Percentiles rank a stretch among this genome's conserved stretches.
Evolutionary conservation across 169 alveolate genomes (phyloP).

Genomic region (Babesia ovis): DNA sequence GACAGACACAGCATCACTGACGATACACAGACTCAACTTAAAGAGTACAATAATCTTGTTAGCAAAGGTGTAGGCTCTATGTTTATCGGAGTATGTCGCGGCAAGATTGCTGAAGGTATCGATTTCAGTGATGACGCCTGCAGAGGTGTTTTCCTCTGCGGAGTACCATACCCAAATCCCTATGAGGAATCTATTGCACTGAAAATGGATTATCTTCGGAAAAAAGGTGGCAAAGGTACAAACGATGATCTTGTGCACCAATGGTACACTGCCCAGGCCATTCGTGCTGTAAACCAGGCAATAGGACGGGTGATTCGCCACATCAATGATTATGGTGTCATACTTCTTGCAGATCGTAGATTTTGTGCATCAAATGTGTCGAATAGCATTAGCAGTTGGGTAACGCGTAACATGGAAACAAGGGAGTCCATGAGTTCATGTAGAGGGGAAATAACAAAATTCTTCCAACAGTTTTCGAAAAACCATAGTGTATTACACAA

Average conservation of each 20-base stretch:
- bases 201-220: constrained; percentile 84
- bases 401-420: constrained; percentile 39
- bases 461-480: constrained; percentile 26
- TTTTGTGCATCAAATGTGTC: constrained; percentile 74
- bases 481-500: too few relatives aligned
- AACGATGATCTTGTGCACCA: constrained; percentile 42
- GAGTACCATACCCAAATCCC: constrained; percentile 90
- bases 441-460: constrained; percentile 7
- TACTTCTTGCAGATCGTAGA: constrained; percentile 87
- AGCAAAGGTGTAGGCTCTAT: constrained; percentile 82
- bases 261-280: constrained; percentile 92
- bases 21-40: constrained; percentile 70
- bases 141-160: constrained; percentile 89
- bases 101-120: constrained; percentile 94
- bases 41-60: constrained; percentile 73
- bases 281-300: constrained; percentile 94
- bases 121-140: constrained; percentile 90
- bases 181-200: constrained; percentile 86
- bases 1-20: constrained; percentile 44
- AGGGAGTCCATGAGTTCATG: constrained; percentile 27
- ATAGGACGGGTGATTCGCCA: constrained; percentile 96
- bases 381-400: constrained; percentile 87
- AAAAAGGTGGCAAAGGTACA: constrained; percentile 28
- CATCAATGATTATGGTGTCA: constrained; percentile 90
- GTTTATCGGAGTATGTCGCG: constrained; percentile 92